Conservation (phyloP, 1,284 basidiomycete species). For the Hemileia vastatrix region DNA sequence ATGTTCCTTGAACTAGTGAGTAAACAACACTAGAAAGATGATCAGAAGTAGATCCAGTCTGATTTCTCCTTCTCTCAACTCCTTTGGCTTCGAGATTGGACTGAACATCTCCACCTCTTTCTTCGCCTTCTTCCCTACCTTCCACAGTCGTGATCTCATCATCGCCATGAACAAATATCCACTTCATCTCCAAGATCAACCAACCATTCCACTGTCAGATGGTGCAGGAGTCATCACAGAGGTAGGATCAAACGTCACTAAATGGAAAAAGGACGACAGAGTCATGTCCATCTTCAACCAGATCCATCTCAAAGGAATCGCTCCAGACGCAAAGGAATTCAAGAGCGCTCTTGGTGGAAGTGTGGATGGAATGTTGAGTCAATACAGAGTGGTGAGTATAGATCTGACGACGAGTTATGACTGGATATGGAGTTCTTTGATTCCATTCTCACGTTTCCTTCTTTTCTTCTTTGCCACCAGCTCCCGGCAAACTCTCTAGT, state of each 20-base stretch:
- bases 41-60: no score
- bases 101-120: slow-evolving; percentile 28
- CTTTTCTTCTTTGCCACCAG: no score
- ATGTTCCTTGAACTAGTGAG: slow-evolving; percentile 46
- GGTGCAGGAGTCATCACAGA: slow-evolving; percentile 56
- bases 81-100: not conserved
- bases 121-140: not conserved
- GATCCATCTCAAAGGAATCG: slow-evolving; percentile 47
- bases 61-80: no score
- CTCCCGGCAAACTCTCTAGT: no score
- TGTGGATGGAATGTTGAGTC: slow-evolving; percentile 52
- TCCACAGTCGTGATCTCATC: no score
- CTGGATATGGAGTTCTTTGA: slow-evolving; percentile 50
- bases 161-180: slow-evolving; percentile 46
- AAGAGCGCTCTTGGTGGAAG: slow-evolving; percentile 50
- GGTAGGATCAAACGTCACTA: slow-evolving; percentile 51
- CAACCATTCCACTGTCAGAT: slow-evolving; percentile 54
- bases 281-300: slow-evolving; percentile 51
- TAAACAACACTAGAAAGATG: no score
- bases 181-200: slow-evolving; percentile 38
- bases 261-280: slow-evolving; percentile 53
- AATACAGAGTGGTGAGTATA: no score
- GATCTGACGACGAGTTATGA: no score
- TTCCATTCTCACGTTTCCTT: slow-evolving; percentile 1
- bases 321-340: not conserved